Percentiles rank a stretch among this genome's conserved stretches.
Evolutionary conservation across 768 basidiomycete species (phyloP).

Genomic region (Rubroboletus satanas): DNA sequence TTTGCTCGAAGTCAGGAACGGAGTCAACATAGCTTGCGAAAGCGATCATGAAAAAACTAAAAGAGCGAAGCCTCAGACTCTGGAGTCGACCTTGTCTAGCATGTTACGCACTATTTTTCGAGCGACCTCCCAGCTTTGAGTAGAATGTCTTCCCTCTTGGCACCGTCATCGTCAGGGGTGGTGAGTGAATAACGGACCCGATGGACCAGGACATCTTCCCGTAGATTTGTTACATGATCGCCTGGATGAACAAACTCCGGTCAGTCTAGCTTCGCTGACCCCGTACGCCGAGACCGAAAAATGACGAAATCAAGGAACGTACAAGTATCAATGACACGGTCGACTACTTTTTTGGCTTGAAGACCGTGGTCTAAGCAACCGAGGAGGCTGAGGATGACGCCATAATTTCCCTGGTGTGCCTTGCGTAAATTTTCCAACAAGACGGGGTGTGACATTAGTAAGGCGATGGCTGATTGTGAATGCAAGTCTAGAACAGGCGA

Average conservation of each 20-base stretch:
- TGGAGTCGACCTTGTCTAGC: not conserved
- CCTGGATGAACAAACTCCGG: conserved; percentile 40
- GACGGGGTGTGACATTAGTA: conserved; percentile 75
- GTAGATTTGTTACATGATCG: conserved; percentile 87
- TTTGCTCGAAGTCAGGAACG: conserved; percentile 56
- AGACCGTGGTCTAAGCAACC: conserved; percentile 90
- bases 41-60: conserved; percentile 88
- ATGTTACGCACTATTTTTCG: conserved; percentile 79
- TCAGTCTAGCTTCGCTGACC: conserved; percentile 5
- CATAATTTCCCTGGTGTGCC: conserved; percentile 90
- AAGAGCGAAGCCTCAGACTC: not conserved
- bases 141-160: conserved; percentile 47
- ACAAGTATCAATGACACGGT: conserved; percentile 80
- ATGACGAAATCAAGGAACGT: conserved; percentile 18
- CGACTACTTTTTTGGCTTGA: conserved; percentile 84
- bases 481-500: conserved; percentile 51
- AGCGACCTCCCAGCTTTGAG: conserved; percentile 69
- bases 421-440: conserved; percentile 85
- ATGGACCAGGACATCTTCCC: conserved; percentile 82
- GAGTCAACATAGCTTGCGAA: conserved; percentile 87
- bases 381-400: conserved; percentile 83
- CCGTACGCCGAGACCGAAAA: not conserved
- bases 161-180: conserved; percentile 62
- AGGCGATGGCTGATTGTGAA: conserved; percentile 77
- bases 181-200: conserved; percentile 85